phyloP scores from a whole-genome alignment of 2,329 filamentous ascomycete species.

The Penicillium decumbens region DNA sequence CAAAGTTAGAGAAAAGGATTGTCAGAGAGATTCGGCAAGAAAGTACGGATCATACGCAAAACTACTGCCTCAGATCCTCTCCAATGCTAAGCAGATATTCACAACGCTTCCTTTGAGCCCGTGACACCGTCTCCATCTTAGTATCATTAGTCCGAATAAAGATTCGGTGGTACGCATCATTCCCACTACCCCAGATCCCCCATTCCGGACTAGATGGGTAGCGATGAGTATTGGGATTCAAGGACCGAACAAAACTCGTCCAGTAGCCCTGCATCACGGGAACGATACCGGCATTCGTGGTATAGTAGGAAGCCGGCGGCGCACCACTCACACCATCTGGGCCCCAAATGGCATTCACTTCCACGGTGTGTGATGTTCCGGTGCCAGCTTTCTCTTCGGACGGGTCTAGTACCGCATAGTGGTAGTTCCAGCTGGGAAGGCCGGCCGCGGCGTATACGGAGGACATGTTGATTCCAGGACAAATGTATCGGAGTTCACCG shows the following conservation, averaged over 20 bases:
- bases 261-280: conserved; percentile 65
- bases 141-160: conserved; percentile 44
- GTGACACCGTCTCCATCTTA: conserved; percentile 46
- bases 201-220: conserved; percentile 48
- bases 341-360: conserved; percentile 64
- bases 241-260: conserved; percentile 64
- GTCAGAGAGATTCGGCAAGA: no score
- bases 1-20: no score
- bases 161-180: conserved; percentile 35
- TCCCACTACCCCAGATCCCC: conserved; percentile 41
- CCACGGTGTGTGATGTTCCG: conserved; percentile 64
- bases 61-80: conserved; percentile 45
- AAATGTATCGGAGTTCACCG: conserved; percentile 63
- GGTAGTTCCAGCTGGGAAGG: conserved; percentile 59
- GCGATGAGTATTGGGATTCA: conserved; percentile 61
- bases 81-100: conserved; percentile 50
- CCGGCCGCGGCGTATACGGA: conserved; percentile 35
- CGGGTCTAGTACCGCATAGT: conserved; percentile 63
- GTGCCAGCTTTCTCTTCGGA: conserved; percentile 49
- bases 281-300: conserved; percentile 55
- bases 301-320: conserved; percentile 54
- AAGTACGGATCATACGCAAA: no score
- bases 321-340: conserved; percentile 50
- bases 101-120: conserved; percentile 44
- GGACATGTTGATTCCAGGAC: conserved; percentile 56